Evolutionary conservation across 2,329 filamentous ascomycete genomes (phyloP).

Genomic region (Colletotrichum ledebouriae): DNA sequence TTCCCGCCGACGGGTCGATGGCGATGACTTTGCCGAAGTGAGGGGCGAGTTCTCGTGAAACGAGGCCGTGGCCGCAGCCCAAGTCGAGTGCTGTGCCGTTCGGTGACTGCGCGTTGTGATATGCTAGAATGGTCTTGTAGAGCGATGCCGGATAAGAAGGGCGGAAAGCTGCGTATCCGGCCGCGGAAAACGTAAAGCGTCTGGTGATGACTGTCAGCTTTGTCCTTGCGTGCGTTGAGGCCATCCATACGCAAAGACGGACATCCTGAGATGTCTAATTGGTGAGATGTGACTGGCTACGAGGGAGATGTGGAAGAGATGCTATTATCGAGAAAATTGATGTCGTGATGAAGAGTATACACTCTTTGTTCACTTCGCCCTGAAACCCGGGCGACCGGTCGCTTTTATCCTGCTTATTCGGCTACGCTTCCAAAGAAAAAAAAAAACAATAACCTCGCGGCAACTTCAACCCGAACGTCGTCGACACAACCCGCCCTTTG

Average conservation of each 20-base stretch:
- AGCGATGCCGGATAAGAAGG: conserved; percentile 69
- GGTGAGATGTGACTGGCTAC: neutral
- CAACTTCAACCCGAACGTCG: neutral
- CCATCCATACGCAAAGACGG: conserved; percentile 61
- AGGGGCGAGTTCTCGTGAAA: conserved; percentile 66
- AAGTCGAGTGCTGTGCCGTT: conserved; percentile 64
- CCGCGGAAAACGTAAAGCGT: conserved; percentile 67
- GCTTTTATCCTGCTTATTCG: conserved; percentile 15
- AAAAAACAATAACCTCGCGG: neutral
- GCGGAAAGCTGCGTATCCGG: conserved; percentile 71
- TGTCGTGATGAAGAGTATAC: conserved; percentile 5
- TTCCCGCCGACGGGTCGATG: conserved; percentile 69
- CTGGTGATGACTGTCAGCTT: conserved; percentile 51
- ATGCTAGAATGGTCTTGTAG: conserved; percentile 66
- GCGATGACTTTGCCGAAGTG: conserved; percentile 65
- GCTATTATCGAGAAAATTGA: neutral
- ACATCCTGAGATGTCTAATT: conserved; percentile 52
- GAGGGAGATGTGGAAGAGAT: conserved; percentile 1
- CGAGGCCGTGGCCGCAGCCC: conserved; percentile 73
- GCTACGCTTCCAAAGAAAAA: neutral
- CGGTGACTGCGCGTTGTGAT: conserved; percentile 58
- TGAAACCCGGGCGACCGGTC: neutral
- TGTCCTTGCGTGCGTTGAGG: neutral
- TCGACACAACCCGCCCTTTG: neutral
- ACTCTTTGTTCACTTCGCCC: neutral